phyloP scores from a whole-genome alignment of 2,329 filamentous ascomycete species.

The Elsinoe perseae region DNA sequence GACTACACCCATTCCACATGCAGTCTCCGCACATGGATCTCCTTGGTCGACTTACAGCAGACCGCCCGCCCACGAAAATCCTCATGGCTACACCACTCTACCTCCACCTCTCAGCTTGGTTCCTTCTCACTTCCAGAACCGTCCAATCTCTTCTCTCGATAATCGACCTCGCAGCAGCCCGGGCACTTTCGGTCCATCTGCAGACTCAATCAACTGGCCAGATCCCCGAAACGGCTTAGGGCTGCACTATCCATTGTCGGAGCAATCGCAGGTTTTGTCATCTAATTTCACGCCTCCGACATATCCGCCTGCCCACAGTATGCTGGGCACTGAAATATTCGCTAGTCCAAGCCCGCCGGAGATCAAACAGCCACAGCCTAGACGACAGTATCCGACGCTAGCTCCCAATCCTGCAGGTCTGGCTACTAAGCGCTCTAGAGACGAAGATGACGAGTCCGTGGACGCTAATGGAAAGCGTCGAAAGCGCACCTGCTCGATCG shows the following conservation, averaged over 20 bases:
- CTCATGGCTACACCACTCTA: constrained; percentile 12
- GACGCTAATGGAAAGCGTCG: constrained; percentile 32
- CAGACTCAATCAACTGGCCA: constrained; percentile 34
- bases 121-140: constrained; percentile 5
- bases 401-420: constrained; percentile 36
- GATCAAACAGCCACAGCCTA: constrained; percentile 31
- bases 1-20: constrained; percentile 8
- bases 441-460: constrained; percentile 30
- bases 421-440: constrained; percentile 34
- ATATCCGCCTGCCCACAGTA: constrained; percentile 25
- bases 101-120: constrained; percentile 12
- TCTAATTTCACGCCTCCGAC: constrained; percentile 28
- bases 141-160: constrained; percentile 17
- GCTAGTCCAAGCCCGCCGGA: constrained; percentile 23
- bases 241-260: constrained; percentile 30
- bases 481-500: constrained; percentile 32
- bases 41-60: constrained; percentile 12
- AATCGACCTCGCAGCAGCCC: constrained; percentile 36
- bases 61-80: neutral
- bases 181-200: constrained; percentile 35
- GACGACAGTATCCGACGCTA: constrained; percentile 37
- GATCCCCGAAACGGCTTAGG: constrained; percentile 33
- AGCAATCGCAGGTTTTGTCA: constrained; percentile 20
- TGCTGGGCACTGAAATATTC: constrained; percentile 16
- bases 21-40: constrained; percentile 3